Evolutionary conservation across 306 rosid genomes (phyloP).

Genomic region (Castanospermum australe): DNA sequence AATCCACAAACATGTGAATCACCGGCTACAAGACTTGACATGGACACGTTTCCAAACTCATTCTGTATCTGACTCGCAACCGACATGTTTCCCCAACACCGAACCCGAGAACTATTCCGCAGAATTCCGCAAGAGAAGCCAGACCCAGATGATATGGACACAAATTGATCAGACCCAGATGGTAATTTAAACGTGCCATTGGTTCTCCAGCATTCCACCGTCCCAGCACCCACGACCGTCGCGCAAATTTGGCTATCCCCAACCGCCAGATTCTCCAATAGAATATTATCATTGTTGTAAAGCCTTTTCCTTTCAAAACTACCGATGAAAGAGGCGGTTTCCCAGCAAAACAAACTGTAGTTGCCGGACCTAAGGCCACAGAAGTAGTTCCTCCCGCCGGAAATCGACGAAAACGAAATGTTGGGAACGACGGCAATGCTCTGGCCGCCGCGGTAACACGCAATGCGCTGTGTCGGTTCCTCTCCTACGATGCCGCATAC

Average conservation of each 20-base stretch:
- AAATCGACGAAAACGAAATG: constrained; percentile 52
- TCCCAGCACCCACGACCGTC: constrained; percentile 40
- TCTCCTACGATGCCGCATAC: constrained; percentile 74
- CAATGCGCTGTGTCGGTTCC: constrained; percentile 47
- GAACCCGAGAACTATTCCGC: constrained; percentile 25
- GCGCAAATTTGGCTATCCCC: constrained; percentile 77
- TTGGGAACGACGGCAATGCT: constrained; percentile 39
- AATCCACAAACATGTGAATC: constrained; percentile 73
- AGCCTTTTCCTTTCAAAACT: constrained; percentile 42
- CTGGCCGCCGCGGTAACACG: constrained; percentile 58
- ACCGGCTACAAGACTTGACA: constrained; percentile 64
- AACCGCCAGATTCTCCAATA: constrained; percentile 57
- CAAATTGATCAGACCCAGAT: constrained; percentile 37
- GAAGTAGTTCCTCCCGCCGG: constrained; percentile 67
- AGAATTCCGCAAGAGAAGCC: constrained; percentile 80
- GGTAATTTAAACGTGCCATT: neutral
- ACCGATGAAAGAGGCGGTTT: constrained; percentile 2
- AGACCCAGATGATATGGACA: constrained; percentile 76
- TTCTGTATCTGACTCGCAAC: constrained; percentile 35
- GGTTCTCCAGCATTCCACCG: constrained; percentile 63
- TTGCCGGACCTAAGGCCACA: constrained; percentile 76
- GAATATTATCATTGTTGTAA: constrained; percentile 34
- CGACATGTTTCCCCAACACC: constrained; percentile 62
- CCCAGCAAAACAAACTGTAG: constrained; percentile 58
- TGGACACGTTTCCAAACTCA: constrained; percentile 50